Evolutionary conservation across 2,329 filamentous ascomycete genomes (phyloP).

Genomic region (Penicillium thymicola): DNA sequence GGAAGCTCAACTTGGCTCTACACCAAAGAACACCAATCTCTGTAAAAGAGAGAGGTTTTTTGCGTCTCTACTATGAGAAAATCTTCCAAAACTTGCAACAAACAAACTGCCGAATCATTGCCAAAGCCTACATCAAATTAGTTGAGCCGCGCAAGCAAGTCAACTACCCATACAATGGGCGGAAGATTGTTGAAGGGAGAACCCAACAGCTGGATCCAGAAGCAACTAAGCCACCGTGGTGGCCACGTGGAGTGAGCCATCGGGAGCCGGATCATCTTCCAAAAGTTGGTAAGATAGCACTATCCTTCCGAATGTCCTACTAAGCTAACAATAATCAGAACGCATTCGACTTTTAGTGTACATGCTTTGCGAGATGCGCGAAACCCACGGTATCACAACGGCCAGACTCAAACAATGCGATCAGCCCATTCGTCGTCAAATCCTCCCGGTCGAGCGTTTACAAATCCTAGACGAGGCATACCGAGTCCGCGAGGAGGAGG

Average conservation of each 20-base stretch:
- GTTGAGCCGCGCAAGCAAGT: slow-evolving; percentile 38
- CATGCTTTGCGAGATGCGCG: slow-evolving; percentile 38
- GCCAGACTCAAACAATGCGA: slow-evolving; percentile 40
- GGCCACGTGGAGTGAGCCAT: slow-evolving; percentile 34
- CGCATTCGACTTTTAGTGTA: slow-evolving; percentile 41
- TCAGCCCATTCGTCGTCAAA: slow-evolving; percentile 39
- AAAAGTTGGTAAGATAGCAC: slow-evolving; percentile 27
- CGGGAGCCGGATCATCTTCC: slow-evolving; percentile 36
- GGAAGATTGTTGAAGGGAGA: slow-evolving; percentile 32
- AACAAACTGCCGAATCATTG: slow-evolving; percentile 36
- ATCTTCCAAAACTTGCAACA: slow-evolving; percentile 35
- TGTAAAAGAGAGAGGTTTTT: slow-evolving; percentile 22
- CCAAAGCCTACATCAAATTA: slow-evolving; percentile 37
- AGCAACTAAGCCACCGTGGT: slow-evolving; percentile 35
- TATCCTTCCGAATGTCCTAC: background rate
- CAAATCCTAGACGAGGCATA: slow-evolving; percentile 43
- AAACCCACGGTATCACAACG: slow-evolving; percentile 37
- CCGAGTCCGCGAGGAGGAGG: slow-evolving; percentile 38
- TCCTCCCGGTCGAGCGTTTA: slow-evolving; percentile 34
- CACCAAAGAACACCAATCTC: slow-evolving; percentile 26
- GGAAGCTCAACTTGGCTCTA: slow-evolving; percentile 20
- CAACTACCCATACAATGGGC: slow-evolving; percentile 37
- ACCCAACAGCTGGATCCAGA: slow-evolving; percentile 33
- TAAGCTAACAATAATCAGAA: slow-evolving; percentile 24
- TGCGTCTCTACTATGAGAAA: slow-evolving; percentile 34